Evolutionary conservation across 2,329 filamentous ascomycete species (phyloP).

Genomic region (Apiospora marii): DNA sequence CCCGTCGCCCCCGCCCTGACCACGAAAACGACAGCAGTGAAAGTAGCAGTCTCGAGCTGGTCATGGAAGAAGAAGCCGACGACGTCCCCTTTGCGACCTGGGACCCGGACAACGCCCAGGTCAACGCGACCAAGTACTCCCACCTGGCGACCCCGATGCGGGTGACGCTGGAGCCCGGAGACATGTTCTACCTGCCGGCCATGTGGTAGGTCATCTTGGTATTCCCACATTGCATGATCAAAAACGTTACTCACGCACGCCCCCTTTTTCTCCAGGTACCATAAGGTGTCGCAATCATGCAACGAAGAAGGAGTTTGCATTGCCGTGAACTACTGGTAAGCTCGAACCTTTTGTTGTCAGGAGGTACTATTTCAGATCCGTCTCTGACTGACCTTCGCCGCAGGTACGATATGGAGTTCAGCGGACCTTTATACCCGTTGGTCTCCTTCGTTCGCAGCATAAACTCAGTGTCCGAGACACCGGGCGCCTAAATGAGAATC

Average conservation of each 20-base stretch:
- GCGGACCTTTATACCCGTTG: constrained; percentile 71
- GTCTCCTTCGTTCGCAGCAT: constrained; percentile 61
- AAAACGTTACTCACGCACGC: background rate
- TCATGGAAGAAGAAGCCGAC: constrained; percentile 43
- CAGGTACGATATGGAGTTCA: constrained; percentile 84
- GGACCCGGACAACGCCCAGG: constrained; percentile 71
- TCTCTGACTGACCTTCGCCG: constrained; percentile 17
- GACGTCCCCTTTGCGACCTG: constrained; percentile 74
- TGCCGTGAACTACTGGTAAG: constrained; percentile 83
- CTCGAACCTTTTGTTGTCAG: background rate
- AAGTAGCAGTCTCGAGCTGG: constrained; percentile 39
- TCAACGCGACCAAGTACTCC: constrained; percentile 65
- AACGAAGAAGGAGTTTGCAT: constrained; percentile 75
- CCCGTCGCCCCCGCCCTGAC: constrained; percentile 36
- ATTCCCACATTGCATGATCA: background rate
- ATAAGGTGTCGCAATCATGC: constrained; percentile 80
- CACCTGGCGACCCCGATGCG: constrained; percentile 64
- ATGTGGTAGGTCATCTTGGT: constrained; percentile 69
- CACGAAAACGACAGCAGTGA: constrained; percentile 24
- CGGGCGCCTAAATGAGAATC: background rate
- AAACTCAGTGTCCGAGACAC: constrained; percentile 22
- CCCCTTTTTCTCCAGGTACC: constrained; percentile 59
- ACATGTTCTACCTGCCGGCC: constrained; percentile 83
- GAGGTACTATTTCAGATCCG: background rate
- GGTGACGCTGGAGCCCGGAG: constrained; percentile 75